Conservation (phyloP, 306 rosid genomes). For the Fragaria iinumae region DNA sequence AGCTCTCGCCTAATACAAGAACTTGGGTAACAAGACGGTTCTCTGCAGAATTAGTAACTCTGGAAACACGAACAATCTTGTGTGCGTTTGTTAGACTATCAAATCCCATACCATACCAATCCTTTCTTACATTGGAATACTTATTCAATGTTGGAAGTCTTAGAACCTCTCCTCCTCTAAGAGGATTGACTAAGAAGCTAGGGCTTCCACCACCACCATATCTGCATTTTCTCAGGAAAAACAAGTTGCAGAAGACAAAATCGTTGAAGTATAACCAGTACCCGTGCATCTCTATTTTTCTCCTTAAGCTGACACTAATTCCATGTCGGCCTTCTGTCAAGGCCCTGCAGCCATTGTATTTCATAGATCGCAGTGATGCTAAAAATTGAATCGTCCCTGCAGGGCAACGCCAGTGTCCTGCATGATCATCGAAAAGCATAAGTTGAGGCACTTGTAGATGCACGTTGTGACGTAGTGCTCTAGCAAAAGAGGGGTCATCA, state of each 20-base stretch:
- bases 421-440: neutral
- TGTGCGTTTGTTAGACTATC: neutral
- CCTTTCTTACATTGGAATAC: neutral
- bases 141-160: neutral
- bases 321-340: neutral
- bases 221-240: neutral
- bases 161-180: neutral
- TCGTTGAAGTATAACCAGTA: too few species aligned
- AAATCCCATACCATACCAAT: neutral
- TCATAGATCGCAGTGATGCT: neutral
- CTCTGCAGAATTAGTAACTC: neutral
- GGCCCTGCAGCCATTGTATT: neutral
- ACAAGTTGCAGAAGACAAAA: neutral
- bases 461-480: neutral
- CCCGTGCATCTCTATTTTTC: neutral
- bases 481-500: neutral
- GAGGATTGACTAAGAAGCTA: neutral
- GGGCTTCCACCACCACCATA: too few species aligned
- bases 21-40: too few species aligned
- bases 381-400: neutral
- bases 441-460: neutral
- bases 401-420: neutral
- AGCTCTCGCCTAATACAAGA: too few species aligned
- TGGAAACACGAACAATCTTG: neutral
- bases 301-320: neutral